A percentile compares a stretch with the other conserved stretches of the same genome.
These are phyloP conservation scores for Coniella lustricola DNA, from an alignment of 2,329 filamentous ascomycete species.

Conservation along the genomic window DNA sequence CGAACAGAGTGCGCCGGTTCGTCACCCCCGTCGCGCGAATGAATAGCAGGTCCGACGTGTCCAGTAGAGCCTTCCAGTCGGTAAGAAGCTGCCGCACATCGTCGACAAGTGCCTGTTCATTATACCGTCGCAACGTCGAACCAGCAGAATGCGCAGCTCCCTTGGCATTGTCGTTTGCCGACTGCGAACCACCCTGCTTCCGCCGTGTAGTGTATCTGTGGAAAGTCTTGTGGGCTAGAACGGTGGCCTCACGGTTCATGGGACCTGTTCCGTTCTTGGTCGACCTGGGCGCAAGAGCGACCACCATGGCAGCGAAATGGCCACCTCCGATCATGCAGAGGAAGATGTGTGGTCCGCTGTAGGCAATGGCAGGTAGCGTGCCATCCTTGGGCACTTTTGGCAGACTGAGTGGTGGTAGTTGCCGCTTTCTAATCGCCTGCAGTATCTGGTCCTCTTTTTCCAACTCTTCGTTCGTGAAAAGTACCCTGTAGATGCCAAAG, in stretches of 20 bases:
- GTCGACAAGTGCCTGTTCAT: slow-evolving; percentile 82
- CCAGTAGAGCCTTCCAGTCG: slow-evolving; percentile 82
- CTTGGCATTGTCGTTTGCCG: slow-evolving; percentile 89
- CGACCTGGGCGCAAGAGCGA: slow-evolving; percentile 76
- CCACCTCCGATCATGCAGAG: slow-evolving; percentile 98
- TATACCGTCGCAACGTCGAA: slow-evolving; percentile 82
- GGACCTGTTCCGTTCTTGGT: slow-evolving; percentile 60
- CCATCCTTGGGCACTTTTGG: slow-evolving; percentile 52
- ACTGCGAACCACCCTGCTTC: slow-evolving; percentile 94
- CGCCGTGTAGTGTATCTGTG: slow-evolving; percentile 93
- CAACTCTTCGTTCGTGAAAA: slow-evolving; percentile 69
- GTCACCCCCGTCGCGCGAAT: slow-evolving; percentile 81
- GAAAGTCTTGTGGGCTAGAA: slow-evolving; percentile 94
- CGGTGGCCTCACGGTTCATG: slow-evolving; percentile 76
- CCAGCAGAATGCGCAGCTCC: slow-evolving; percentile 91
- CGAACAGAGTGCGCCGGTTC: slow-evolving; percentile 82
- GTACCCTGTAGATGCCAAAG: slow-evolving; percentile 76
- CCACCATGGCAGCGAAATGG: slow-evolving; percentile 94
- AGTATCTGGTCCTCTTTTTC: slow-evolving; percentile 55
- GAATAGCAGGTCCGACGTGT: slow-evolving; percentile 79
- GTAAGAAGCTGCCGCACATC: slow-evolving; percentile 75
- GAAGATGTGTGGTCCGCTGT: slow-evolving; percentile 79
- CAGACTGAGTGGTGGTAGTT: slow-evolving; percentile 57
- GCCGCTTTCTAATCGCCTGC: slow-evolving; percentile 67
- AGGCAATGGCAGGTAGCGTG: slow-evolving; percentile 44